Percentiles rank a stretch among this genome's conserved stretches.
phyloP scores from a whole-genome alignment of 1,284 basidiomycete genomes.

The Ganoderma boninense region DNA sequence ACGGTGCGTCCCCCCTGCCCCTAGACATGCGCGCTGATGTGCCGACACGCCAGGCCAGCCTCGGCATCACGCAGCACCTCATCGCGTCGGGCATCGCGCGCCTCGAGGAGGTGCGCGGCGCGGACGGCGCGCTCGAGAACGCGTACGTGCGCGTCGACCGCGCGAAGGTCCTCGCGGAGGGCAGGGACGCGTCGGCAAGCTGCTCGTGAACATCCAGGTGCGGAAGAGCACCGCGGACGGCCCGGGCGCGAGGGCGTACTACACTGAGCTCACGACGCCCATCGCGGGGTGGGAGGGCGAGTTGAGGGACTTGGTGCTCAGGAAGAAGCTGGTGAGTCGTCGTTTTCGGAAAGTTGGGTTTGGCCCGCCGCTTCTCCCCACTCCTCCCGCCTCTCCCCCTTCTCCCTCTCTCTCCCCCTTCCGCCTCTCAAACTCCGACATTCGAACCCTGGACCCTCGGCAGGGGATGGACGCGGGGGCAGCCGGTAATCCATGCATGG shows the following conservation, averaged over 20 bases:
- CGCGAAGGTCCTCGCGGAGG: constrained; percentile 66
- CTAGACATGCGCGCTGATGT: constrained; percentile 1
- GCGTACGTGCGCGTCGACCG: constrained; percentile 80
- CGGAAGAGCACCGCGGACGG: constrained; percentile 87
- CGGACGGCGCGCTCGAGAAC: constrained; percentile 68
- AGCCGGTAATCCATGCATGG: not conserved
- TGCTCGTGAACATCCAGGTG: constrained; percentile 82
- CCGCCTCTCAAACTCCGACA: not conserved
- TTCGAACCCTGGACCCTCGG: not conserved
- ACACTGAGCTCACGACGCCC: constrained; percentile 78
- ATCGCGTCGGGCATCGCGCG: constrained; percentile 75
- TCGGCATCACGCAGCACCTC: constrained; percentile 84
- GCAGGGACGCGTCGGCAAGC: constrained; percentile 73
- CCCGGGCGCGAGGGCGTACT: constrained; percentile 76
- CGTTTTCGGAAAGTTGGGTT: not conserved
- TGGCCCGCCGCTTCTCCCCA: not conserved
- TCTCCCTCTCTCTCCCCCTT: not conserved
- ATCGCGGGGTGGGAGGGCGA: constrained; percentile 76
- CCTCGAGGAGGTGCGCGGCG: constrained; percentile 71
- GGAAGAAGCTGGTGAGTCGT: constrained; percentile 78
- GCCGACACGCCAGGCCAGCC: constrained; percentile 46
- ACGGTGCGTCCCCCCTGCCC: constrained; percentile 53
- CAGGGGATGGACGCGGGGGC: not conserved
- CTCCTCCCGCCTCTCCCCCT: too few relatives aligned
- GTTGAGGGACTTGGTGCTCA: constrained; percentile 77